A percentile compares a stretch with the other conserved stretches of the same genome.
phyloP scores from a whole-genome alignment of 441 rosid genomes.

The Capsella rubella region DNA sequence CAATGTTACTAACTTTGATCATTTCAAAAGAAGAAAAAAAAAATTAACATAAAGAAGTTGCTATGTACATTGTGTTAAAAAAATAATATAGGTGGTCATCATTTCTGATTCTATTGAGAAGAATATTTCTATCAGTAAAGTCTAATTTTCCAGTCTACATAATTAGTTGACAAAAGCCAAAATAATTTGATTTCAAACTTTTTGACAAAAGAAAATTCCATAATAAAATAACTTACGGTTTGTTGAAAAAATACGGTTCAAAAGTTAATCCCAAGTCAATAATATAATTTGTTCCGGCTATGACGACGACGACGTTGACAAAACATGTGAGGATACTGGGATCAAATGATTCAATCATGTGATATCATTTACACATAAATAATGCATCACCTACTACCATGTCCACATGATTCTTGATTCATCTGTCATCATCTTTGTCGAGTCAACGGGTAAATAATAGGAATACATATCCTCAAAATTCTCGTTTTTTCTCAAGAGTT shows the following conservation, averaged over 20 bases:
- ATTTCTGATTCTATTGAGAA: not conserved
- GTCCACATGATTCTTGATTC: not conserved
- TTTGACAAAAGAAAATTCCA: not conserved
- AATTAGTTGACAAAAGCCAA: not conserved
- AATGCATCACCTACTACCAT: constrained; percentile 13
- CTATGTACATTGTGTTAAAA: not conserved
- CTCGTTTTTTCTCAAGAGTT: not conserved
- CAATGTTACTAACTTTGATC: not conserved
- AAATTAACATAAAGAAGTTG: not conserved
- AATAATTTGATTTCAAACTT: not conserved
- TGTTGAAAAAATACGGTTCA: constrained; percentile 4
- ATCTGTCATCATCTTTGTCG: constrained; percentile 4
- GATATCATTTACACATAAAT: constrained; percentile 19
- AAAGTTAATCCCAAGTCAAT: constrained; percentile 17
- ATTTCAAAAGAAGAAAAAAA: not conserved
- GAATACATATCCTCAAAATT: not conserved
- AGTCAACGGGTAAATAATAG: constrained; percentile 1
- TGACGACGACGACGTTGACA: constrained; percentile 3
- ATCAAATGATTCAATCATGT: constrained; percentile 28
- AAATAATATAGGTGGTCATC: not conserved
- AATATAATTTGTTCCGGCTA: not conserved
- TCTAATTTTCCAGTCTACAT: not conserved
- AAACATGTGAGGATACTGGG: constrained; percentile 21
- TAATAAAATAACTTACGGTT: not conserved
- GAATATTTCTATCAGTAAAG: not conserved